Base-by-base conservation (phyloP, 495 filamentous ascomycete genomes). In the Friedmanniomyces endolithicus region DNA sequence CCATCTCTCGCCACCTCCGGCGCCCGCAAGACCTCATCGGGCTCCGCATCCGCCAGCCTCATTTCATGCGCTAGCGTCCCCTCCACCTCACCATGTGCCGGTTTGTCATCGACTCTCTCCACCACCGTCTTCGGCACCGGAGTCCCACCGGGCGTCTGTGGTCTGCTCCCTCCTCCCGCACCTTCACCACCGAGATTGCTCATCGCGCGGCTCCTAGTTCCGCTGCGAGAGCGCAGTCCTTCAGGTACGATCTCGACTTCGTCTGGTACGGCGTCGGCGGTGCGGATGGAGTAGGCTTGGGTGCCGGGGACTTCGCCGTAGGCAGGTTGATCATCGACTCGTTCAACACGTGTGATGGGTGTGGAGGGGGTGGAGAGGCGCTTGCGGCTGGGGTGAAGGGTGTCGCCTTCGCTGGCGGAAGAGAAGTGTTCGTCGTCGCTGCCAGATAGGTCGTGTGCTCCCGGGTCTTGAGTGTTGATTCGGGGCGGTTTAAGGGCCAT, bases 61-160 rank as follows among this genome's bases (percentile, higher is more conserved):
- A 82, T 71, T 49, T 82, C 72, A 65, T 87, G 85, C 45, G 86
- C 88, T 46, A 76, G 70, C 2, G 90, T 94, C 16, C 90, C 89
- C 20, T 89, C 89, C 20, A 94, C 77, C 60, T 95, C 90, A 19
- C 90, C 90, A 69, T 94, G 77, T 59, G 85, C 85, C 68, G 82
- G 79, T 27, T 70, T 65, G 31, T 72, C 68, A 55, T 86, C 82
- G 45, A 94, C 77, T 70, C 84, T 87, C 69, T 94, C 87, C 24
- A 95, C 86, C 46, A 90, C 73, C 14, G 84, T 94, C 53, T 72
- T 78, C n/a, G 89, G 89, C 60, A 94, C 82, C 29, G 85, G 81
- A 14, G 74, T 70, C 53, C 75, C 74, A 57, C 75, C 72, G 50
- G 77, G 78, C 48, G 77, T 76, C 35, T 64, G 54, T 24, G 74